Base-by-base conservation (phyloP, 176 grass and related monocot species). In the Dactylis glomerata region DNA sequence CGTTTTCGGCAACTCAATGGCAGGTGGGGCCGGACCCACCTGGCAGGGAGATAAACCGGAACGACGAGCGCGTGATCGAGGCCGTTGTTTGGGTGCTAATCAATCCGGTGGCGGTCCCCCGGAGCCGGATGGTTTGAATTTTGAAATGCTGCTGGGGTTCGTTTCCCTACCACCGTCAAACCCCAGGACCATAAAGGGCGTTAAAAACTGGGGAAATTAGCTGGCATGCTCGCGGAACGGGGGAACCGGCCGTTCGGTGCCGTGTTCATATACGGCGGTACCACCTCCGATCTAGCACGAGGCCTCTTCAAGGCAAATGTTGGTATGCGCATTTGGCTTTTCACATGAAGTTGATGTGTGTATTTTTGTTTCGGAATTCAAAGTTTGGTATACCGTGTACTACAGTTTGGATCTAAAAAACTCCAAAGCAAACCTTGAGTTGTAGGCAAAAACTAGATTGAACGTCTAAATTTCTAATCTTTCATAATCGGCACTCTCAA, bases 21-120 rank as follows among this genome's bases (percentile, higher is more conserved):
- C 81, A 84, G 58, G 85, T 91, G 88, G 88, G 88, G 6, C 5
- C 65, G 66, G 36, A 0, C 68, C 68, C 81, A 8, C 59, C 0
- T 42, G 59, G 6, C 68, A 40, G 89, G 0, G 38, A 24, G 32
- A 1, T 20, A 4, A 10, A 7, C 28, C 3, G 1, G 17, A 31
- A 15, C 3, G 31, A 16, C 2, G 16, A 8, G 36, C 30, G 50
- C 6, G 76, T 7, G 30, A 57, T 24, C 50, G 19, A 42, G 55
- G 84, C 83, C 79, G 81, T 76, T 84, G 89, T 68, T 80, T 84
- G 85, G 85, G 46, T 80, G 47, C 31, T 75, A 85, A 12, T 34
- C 5, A 34, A 67, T 27, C 79, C 47, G 7, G 1, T 31, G 10
- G 32, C 19, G 83, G 41, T 47, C 72, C 73, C 62, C 8, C 8